Conservation (phyloP, 2,329 filamentous ascomycete species). For the Aspergillus fumigatiaffinis region DNA sequence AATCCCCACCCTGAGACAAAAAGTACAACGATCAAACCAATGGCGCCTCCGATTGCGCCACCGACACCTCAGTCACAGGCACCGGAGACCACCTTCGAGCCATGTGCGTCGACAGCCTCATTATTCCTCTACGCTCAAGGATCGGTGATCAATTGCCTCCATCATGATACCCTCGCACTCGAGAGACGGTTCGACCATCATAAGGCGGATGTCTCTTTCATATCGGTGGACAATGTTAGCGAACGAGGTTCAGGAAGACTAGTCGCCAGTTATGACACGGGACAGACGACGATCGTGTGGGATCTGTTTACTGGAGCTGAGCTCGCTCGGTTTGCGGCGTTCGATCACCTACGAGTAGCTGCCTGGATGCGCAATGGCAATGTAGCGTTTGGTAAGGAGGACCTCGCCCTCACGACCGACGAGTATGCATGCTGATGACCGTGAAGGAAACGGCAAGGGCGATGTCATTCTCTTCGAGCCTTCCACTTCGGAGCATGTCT, state of each 20-base stretch:
- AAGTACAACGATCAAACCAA: slow-evolving; percentile 53
- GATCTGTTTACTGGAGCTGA: slow-evolving; percentile 89
- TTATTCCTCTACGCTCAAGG: slow-evolving; percentile 87
- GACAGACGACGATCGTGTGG: slow-evolving; percentile 93
- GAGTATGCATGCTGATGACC: not conserved
- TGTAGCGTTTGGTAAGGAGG: slow-evolving; percentile 79
- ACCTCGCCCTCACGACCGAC: not conserved
- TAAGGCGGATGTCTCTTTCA: slow-evolving; percentile 73
- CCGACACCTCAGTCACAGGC: slow-evolving; percentile 21
- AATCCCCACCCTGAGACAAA: slow-evolving; percentile 58
- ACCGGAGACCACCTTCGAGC: slow-evolving; percentile 61
- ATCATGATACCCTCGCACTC: slow-evolving; percentile 87
- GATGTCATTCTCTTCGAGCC: slow-evolving; percentile 95
- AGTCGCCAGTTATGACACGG: slow-evolving; percentile 88
- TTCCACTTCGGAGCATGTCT: slow-evolving; percentile 86
- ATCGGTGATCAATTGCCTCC: slow-evolving; percentile 75
- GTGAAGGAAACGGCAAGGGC: slow-evolving; percentile 80
- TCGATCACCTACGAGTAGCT: slow-evolving; percentile 78
- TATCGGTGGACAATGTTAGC: slow-evolving; percentile 87
- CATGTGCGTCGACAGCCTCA: slow-evolving; percentile 84
- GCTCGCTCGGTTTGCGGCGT: slow-evolving; percentile 86
- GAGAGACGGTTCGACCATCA: slow-evolving; percentile 83
- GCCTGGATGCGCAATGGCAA: slow-evolving; percentile 97
- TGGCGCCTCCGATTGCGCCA: slow-evolving; percentile 18
- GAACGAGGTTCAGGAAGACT: slow-evolving; percentile 78